Percentiles rank a stretch among this genome's conserved stretches.
Evolutionary conservation across 176 grass and related monocot genomes (phyloP).

Genomic region (Triticum urartu): DNA sequence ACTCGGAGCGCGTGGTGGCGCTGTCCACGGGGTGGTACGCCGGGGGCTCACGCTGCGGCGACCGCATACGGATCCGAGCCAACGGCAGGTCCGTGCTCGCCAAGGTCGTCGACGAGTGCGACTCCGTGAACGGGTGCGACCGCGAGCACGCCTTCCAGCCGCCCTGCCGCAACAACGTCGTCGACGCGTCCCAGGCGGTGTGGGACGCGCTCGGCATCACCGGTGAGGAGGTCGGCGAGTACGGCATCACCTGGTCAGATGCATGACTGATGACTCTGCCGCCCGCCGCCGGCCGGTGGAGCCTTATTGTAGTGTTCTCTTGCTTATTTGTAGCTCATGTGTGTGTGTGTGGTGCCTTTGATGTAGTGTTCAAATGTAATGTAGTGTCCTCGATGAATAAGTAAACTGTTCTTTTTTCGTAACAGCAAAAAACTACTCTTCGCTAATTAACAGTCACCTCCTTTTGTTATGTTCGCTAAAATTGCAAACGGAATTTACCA

Average conservation of each 20-base stretch:
- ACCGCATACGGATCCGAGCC: slow-evolving; percentile 40
- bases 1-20: slow-evolving; percentile 47
- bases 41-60: slow-evolving; percentile 27
- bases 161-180: slow-evolving; percentile 49
- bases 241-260: slow-evolving; percentile 44
- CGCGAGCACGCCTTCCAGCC: slow-evolving; percentile 45
- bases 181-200: slow-evolving; percentile 50
- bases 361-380: no score
- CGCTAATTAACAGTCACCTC: no score
- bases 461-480: no score
- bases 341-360: no score
- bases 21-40: slow-evolving; percentile 57
- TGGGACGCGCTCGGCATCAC: slow-evolving; percentile 41
- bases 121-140: slow-evolving; percentile 52
- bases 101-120: slow-evolving; percentile 70
- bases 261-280: slow-evolving; percentile 1
- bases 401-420: no score
- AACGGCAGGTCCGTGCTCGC: slow-evolving; percentile 46
- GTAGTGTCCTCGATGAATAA: no score
- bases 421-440: no score
- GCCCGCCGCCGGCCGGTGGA: not conserved
- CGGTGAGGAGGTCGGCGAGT: slow-evolving; percentile 28
- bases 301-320: no score
- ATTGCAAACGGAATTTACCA: no score
- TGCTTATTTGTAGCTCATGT: not conserved